Percentiles rank a stretch among this genome's conserved stretches.
phyloP scores from a whole-genome alignment of 2,329 filamentous ascomycete genomes.

The Geosmithia flava region DNA sequence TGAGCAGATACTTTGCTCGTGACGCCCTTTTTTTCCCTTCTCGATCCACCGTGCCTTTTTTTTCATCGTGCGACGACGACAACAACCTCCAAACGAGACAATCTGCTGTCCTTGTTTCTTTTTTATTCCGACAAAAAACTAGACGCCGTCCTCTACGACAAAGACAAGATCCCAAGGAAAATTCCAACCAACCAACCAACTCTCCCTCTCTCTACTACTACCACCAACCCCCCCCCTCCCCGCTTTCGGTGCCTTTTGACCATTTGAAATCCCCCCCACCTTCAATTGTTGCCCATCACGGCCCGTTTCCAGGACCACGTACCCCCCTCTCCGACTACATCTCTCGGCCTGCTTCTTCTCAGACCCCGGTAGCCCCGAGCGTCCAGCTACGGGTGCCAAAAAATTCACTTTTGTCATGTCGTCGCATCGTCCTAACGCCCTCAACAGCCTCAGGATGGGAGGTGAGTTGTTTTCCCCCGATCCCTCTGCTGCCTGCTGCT shows the following conservation, averaged over 20 bases:
- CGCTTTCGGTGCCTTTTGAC: neutral
- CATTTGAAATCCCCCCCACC: neutral
- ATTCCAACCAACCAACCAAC: neutral
- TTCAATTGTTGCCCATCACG: conserved; percentile 20
- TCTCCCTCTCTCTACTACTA: too few relatives aligned
- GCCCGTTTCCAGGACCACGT: conserved; percentile 15
- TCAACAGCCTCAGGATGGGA: conserved; percentile 85
- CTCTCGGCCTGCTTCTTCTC: conserved; percentile 9
- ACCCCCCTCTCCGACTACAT: conserved; percentile 13
- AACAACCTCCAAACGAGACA: neutral
- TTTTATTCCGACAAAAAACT: neutral
- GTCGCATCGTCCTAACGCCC: conserved; percentile 83
- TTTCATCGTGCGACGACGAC: neutral
- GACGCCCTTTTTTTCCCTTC: neutral
- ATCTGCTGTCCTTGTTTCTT: neutral
- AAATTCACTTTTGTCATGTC: conserved; percentile 49
- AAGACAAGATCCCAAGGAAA: too few relatives aligned
- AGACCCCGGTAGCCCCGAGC: conserved; percentile 12
- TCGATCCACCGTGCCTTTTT: neutral
- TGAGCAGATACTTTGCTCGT: neutral
- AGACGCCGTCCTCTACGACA: neutral
- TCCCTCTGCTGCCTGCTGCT: neutral
- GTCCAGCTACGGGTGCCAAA: conserved; percentile 12
- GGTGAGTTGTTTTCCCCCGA: conserved; percentile 48
- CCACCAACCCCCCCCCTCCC: neutral